Conservation (phyloP, 768 basidiomycete genomes). For the Russula earlei region DNA sequence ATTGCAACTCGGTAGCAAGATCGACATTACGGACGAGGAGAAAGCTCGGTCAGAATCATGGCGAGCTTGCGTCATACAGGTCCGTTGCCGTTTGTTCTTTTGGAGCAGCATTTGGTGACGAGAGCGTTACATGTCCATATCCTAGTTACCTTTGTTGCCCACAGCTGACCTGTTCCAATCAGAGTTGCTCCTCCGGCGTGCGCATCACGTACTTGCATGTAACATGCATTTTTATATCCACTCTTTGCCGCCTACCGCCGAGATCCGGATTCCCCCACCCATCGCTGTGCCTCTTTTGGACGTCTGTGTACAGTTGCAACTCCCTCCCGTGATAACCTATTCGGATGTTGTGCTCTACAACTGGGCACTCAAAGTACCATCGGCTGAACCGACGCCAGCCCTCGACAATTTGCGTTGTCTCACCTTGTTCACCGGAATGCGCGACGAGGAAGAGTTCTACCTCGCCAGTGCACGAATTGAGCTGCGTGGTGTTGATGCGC, state of each 20-base stretch:
- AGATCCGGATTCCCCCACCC: slow-evolving; percentile 55
- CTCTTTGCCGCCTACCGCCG: slow-evolving; percentile 25
- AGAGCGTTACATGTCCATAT: background rate
- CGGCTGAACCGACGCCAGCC: slow-evolving; percentile 29
- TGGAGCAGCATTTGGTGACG: background rate
- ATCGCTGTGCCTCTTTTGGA: slow-evolving; percentile 69
- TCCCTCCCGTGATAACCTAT: slow-evolving; percentile 86
- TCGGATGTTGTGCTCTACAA: slow-evolving; percentile 91
- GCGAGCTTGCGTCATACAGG: slow-evolving; percentile 34
- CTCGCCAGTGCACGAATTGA: slow-evolving; percentile 81
- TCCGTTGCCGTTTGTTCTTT: slow-evolving; percentile 21
- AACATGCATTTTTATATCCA: slow-evolving; percentile 51
- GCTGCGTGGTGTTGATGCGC: slow-evolving; percentile 71
- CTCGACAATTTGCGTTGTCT: slow-evolving; percentile 53
- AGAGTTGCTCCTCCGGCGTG: slow-evolving; percentile 41
- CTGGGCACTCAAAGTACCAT: slow-evolving; percentile 35
- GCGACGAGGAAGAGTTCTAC: slow-evolving; percentile 83
- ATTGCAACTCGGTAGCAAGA: slow-evolving; percentile 44
- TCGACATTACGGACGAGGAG: slow-evolving; percentile 26
- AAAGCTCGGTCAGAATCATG: slow-evolving; percentile 31
- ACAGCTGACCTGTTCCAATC: slow-evolving; percentile 30
- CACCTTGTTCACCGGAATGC: slow-evolving; percentile 68
- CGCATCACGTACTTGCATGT: slow-evolving; percentile 46
- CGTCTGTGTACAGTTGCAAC: slow-evolving; percentile 56
- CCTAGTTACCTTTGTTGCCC: slow-evolving; percentile 35